These are phyloP conservation scores for Globisporangium barbulae DNA, from an alignment of 352 stramenopile species.

Conservation along the genomic window DNA sequence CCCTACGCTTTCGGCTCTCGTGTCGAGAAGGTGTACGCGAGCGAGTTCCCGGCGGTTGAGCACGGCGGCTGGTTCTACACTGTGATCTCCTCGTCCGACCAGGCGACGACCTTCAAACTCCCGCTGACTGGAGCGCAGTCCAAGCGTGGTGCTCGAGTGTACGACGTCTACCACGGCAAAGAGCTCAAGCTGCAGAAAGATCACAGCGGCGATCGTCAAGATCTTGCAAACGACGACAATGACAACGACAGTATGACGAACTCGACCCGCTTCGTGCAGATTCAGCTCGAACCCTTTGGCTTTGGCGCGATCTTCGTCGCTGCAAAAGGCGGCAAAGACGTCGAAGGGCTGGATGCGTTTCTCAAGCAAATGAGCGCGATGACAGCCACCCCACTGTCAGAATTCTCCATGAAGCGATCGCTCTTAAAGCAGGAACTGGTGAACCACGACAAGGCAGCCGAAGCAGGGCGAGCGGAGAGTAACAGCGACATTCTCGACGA, in stretches of 20 bases:
- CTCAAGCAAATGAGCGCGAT: conserved; percentile 46
- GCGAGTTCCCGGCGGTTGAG: conserved; percentile 33
- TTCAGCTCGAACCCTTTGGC: conserved; percentile 50
- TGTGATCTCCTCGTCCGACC: conserved; percentile 44
- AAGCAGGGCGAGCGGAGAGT: not conserved
- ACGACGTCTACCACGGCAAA: conserved; percentile 62
- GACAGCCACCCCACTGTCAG: conserved; percentile 39
- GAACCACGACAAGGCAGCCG: not conserved
- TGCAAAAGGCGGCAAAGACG: conserved; percentile 6
- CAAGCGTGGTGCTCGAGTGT: conserved; percentile 28
- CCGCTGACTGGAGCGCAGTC: conserved; percentile 25
- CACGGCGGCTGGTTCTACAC: conserved; percentile 47
- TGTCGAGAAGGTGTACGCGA: conserved; percentile 36
- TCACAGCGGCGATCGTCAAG: not conserved
- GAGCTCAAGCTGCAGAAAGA: conserved; percentile 27
- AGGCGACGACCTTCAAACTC: conserved; percentile 29
- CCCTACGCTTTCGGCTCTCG: conserved; percentile 37
- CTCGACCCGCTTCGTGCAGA: conserved; percentile 17
- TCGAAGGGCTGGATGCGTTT: conserved; percentile 35
- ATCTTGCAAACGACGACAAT: not conserved
- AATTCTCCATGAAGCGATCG: conserved; percentile 37
- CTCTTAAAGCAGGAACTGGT: conserved; percentile 42
- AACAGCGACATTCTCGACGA: conserved; percentile 1
- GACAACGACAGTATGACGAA: not conserved
- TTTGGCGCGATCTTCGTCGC: conserved; percentile 55